Evolutionary conservation across 1,284 basidiomycete species (phyloP).

Genomic region (Mixia osmundae): DNA sequence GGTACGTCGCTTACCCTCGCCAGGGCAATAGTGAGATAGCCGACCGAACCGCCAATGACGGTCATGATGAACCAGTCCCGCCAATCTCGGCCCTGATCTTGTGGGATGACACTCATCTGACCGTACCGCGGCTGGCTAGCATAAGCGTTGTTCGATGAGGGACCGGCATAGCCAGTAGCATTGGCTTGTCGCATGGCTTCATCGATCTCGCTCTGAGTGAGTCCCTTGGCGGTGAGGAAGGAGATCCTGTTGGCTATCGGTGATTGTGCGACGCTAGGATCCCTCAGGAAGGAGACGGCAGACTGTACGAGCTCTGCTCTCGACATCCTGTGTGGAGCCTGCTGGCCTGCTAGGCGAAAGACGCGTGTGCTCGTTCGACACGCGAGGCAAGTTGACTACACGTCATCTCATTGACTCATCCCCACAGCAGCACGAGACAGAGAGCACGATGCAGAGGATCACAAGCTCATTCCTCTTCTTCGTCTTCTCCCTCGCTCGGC

Average conservation of each 20-base stretch:
- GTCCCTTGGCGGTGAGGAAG: slow-evolving; percentile 83
- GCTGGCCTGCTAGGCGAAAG: too few relatives aligned
- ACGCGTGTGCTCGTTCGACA: too few relatives aligned
- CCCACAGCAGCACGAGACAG: too few relatives aligned
- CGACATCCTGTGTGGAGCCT: too few relatives aligned
- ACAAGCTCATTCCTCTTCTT: too few relatives aligned
- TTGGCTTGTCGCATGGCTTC: slow-evolving; percentile 46
- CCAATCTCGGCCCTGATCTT: slow-evolving; percentile 40
- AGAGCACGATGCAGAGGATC: too few relatives aligned
- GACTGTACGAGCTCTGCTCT: too few relatives aligned
- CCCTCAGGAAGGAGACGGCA: slow-evolving; percentile 17
- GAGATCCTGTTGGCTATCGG: slow-evolving; percentile 62
- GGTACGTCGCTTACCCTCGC: slow-evolving; percentile 39
- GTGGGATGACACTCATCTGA: too few relatives aligned
- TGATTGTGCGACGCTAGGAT: slow-evolving; percentile 30
- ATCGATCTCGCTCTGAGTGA: slow-evolving; percentile 65
- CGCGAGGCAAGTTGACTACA: too few relatives aligned
- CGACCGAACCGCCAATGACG: slow-evolving; percentile 65
- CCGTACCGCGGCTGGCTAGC: too few relatives aligned
- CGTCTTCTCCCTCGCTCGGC: too few relatives aligned
- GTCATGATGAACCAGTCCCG: slow-evolving; percentile 90
- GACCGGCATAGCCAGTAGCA: slow-evolving; percentile 1
- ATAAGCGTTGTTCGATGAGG: not conserved
- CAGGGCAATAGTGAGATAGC: slow-evolving; percentile 66
- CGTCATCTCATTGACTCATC: too few relatives aligned